Evolutionary conservation across 768 basidiomycete species (phyloP).

Genomic region (Amanita pallidorosea): DNA sequence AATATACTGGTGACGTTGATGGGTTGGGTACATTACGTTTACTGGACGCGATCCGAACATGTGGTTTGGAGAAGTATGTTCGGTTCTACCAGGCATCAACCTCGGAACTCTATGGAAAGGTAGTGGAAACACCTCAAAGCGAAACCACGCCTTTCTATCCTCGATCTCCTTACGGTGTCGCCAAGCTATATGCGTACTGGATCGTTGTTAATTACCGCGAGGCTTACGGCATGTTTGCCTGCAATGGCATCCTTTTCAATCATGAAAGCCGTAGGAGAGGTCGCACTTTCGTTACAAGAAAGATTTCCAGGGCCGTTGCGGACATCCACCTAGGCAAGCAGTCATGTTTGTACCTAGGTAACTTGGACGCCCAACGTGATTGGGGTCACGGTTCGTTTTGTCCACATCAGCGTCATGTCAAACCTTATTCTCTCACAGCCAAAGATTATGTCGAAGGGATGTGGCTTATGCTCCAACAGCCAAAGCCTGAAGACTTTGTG

Average conservation of each 20-base stretch:
- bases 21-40: slow-evolving; percentile 91
- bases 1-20: slow-evolving; percentile 97
- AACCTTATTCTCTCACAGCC: slow-evolving; percentile 29
- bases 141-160: slow-evolving; percentile 98
- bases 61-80: slow-evolving; percentile 85
- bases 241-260: slow-evolving; percentile 96
- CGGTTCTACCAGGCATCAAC: slow-evolving; percentile 98
- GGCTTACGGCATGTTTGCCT: slow-evolving; percentile 93
- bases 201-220: slow-evolving; percentile 90
- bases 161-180: slow-evolving; percentile 93
- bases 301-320: slow-evolving; percentile 86
- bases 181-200: slow-evolving; percentile 90
- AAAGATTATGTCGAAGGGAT: slow-evolving; percentile 94
- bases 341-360: slow-evolving; percentile 85
- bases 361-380: slow-evolving; percentile 90
- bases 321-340: slow-evolving; percentile 90
- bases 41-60: slow-evolving; percentile 92
- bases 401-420: not conserved
- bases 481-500: slow-evolving; percentile 77
- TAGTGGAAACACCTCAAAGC: slow-evolving; percentile 89
- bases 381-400: slow-evolving; percentile 83
- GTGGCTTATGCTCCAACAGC: slow-evolving; percentile 95
- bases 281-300: slow-evolving; percentile 91
- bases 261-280: slow-evolving; percentile 95
- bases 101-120: slow-evolving; percentile 95